Base-by-base conservation (phyloP, 495 filamentous ascomycete genomes). In the Arthonia radiata region DNA sequence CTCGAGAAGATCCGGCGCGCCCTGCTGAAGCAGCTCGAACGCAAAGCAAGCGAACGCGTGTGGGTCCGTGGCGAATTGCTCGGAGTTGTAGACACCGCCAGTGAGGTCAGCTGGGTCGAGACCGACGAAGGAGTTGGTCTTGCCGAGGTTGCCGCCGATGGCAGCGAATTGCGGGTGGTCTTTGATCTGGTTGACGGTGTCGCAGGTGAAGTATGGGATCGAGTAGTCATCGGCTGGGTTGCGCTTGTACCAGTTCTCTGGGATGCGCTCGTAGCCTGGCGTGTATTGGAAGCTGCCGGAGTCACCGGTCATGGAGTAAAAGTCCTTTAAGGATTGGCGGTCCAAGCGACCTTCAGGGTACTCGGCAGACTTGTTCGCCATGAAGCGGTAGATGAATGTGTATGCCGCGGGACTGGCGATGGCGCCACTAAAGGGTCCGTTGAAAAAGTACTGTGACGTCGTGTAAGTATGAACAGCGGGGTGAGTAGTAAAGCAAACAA, bases 401-500 rank as follows among this genome's bases (percentile, higher is more conserved):
- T 53, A 52, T 1, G 52, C 56, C 17, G 58, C 55, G 15, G 57
- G 52, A 13, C 49, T 48, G 3, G 55, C 52, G 10, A 56, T 31
- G 1, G 58, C 35, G 10, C 57, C 56, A 4, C 51, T 42, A 26
- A 61, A 53, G 1, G 56, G 59, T 5, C 49, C 52, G 26, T 54
- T 59, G 34, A 57, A 64, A 41, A 61, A 63, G 22, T 58, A 46
- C n/a, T n/a, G n/a, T n/a, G n/a, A n/a, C n/a, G n/a, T n/a, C n/a
- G n/a, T n/a, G n/a, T n/a, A n/a, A n/a, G n/a, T n/a, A n/a, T n/a
- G n/a, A n/a, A n/a, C n/a, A n/a, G n/a, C n/a, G n/a, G n/a, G n/a
- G n/a, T n/a, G n/a, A n/a, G n/a, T n/a, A n/a, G n/a, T n/a, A n/a
- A n/a, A n/a, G n/a, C n/a, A n/a, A n/a, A n/a, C n/a, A n/a, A n/a